Base-by-base conservation (phyloP, 768 basidiomycete genomes). In the Tricholoma sp. region DNA sequence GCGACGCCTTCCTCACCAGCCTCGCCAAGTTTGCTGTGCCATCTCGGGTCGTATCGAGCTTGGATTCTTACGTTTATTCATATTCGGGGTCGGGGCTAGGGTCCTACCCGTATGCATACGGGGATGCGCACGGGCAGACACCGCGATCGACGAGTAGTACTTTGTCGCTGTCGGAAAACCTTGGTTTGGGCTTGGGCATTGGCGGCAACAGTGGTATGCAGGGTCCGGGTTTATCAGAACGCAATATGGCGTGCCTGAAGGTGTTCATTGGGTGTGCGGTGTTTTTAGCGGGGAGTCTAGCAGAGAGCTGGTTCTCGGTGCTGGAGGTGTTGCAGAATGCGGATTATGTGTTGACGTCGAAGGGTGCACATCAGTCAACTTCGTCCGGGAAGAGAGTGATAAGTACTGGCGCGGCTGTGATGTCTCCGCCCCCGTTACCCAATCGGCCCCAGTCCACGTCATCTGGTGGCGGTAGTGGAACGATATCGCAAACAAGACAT, bases 21-120 rank as follows among this genome's bases (percentile, higher is more conserved):
- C 80, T 99, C 14, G 83, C 91, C n/a, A 94, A 94, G 67, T 87
- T 91, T 57, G 89, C 94, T 0, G 90, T 98, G n/a, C 96, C 96
- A 0, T 82, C 91, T 0, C 80, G 88, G 2, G 90, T 98, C 10
- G 91, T 99, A 0, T 89, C 91, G 1, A 87, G 88, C 62, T 71
- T 97, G 56, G 91, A 95, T 56, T 64, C 74, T 11, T 78, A 76
- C 61, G 71, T 67, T 3, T 76, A 69, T 72, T 83, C 53, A 69
- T 43, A 43, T 21, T 21, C 41, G 9, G 46, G 46, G 5, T 27
- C 46, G 12, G 46, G 46, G 24, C 16, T 24, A 2, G 43, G 43
- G 21, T 27, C 46, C 1, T 27, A 47, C 24, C 24, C 47, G 22
- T 27, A 50, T 31, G n/a, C 47, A 31, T 29, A 29, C 6, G 29